These are phyloP conservation scores for Euphorbia lathyris DNA, from an alignment of 345 rosid species.

Conservation along the genomic window DNA sequence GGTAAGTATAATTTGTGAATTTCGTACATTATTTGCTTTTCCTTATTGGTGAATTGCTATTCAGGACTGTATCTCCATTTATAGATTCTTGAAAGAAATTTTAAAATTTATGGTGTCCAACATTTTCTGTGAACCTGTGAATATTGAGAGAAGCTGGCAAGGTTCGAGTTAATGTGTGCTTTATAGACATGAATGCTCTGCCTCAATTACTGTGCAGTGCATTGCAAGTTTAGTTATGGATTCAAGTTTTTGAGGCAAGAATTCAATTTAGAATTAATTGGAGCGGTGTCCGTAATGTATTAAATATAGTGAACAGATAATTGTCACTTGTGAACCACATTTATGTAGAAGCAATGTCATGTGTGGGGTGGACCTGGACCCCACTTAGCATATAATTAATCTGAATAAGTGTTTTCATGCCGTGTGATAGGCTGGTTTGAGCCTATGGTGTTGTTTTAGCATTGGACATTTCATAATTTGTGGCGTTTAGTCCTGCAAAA, in stretches of 20 bases:
- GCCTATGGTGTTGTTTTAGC: background rate
- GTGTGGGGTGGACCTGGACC: background rate
- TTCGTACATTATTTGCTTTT: background rate
- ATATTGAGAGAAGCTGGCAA: too few species aligned
- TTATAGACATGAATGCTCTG: background rate
- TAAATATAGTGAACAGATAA: background rate
- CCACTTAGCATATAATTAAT: background rate
- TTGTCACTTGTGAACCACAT: background rate
- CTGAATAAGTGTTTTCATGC: background rate
- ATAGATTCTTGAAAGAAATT: background rate
- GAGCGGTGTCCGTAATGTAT: background rate
- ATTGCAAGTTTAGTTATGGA: background rate
- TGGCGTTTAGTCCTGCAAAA: background rate
- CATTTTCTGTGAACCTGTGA: background rate
- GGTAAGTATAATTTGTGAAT: conserved; percentile 36
- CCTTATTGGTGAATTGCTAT: background rate
- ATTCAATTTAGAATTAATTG: background rate
- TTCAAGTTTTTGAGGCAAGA: background rate
- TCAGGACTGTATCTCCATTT: background rate
- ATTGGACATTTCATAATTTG: background rate
- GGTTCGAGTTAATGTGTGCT: background rate
- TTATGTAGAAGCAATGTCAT: background rate
- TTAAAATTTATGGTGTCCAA: background rate
- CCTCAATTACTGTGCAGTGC: background rate
- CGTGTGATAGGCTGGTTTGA: background rate